A percentile compares a stretch with the other conserved stretches of the same genome.
phyloP scores from a whole-genome alignment of 108 stramenopile species.

The Nannochloropsis salina region DNA sequence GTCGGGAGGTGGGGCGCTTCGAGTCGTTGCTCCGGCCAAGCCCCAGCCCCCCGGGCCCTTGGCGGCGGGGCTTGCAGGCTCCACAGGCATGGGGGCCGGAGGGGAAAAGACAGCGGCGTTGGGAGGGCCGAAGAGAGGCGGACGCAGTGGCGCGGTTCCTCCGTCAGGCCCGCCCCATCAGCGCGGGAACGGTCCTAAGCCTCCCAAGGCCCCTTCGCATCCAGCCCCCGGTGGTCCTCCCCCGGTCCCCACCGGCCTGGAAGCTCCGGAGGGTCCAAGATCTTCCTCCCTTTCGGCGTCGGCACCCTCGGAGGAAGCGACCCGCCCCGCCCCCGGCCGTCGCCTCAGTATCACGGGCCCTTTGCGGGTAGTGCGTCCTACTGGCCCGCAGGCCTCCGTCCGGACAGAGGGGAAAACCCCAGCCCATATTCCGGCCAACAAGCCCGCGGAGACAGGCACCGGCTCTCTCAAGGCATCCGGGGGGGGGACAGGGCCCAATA shows the following conservation, averaged over 20 bases:
- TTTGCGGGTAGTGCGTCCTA: not conserved
- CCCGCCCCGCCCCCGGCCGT: not conserved
- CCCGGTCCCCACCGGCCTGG: not conserved
- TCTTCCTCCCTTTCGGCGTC: too few species aligned
- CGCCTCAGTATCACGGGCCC: not conserved
- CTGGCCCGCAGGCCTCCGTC: not conserved
- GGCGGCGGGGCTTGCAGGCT: too few species aligned
- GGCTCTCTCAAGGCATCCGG: too few species aligned
- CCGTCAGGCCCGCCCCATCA: not conserved
- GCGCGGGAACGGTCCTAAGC: not conserved
- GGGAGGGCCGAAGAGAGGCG: not conserved
- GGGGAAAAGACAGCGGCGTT: too few species aligned
- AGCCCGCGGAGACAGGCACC: too few species aligned
- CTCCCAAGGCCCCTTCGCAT: not conserved
- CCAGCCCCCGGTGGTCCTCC: not conserved
- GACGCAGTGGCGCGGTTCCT: not conserved
- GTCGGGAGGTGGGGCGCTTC: not conserved
- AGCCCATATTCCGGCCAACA: too few species aligned
- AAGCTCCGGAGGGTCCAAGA: too few species aligned
- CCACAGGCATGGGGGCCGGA: too few species aligned
- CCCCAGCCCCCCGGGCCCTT: not conserved
- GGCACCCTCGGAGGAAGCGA: too few species aligned
- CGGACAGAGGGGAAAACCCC: too few species aligned
- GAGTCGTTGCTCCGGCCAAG: conserved; percentile 19
- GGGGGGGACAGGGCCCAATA: too few species aligned